phyloP scores from a whole-genome alignment of 2,329 filamentous ascomycete genomes.

The Didymella arachidicola region DNA sequence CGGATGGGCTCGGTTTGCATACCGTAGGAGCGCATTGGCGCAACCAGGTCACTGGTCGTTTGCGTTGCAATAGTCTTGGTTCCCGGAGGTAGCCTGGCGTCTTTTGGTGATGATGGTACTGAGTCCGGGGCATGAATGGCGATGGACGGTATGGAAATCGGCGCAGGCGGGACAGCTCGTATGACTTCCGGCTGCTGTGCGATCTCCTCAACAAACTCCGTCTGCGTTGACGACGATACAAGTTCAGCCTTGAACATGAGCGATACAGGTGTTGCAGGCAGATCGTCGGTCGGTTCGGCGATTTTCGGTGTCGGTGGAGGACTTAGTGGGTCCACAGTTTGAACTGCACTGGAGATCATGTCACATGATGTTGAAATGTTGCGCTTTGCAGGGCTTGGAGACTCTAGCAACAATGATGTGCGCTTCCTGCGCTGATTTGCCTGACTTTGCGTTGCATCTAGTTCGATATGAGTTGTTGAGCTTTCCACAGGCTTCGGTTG shows the following conservation, averaged over 20 bases:
- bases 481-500: conserved; percentile 36
- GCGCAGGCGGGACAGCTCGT: conserved; percentile 48
- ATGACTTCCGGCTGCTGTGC: conserved; percentile 42
- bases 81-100: conserved; percentile 79
- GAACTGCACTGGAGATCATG: conserved; percentile 72
- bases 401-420: conserved; percentile 54
- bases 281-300: conserved; percentile 31
- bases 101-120: conserved; percentile 76
- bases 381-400: conserved; percentile 23
- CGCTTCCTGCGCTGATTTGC: conserved; percentile 78
- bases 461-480: conserved; percentile 50
- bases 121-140: conserved; percentile 89
- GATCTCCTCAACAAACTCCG: conserved; percentile 47
- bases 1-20: conserved; percentile 93
- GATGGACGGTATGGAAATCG: conserved; percentile 77
- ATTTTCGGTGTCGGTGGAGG: conserved; percentile 70
- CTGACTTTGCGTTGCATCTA: conserved; percentile 74
- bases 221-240: conserved; percentile 69
- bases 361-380: conserved; percentile 27
- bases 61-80: conserved; percentile 86
- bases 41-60: conserved; percentile 64
- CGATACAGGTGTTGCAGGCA: conserved; percentile 52
- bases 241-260: conserved; percentile 53
- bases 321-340: conserved; percentile 69
- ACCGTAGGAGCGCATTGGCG: conserved; percentile 61